These are phyloP conservation scores for Umbellularia californica DNA, from an alignment of 164 flowering plant species.

Conservation along the genomic window DNA sequence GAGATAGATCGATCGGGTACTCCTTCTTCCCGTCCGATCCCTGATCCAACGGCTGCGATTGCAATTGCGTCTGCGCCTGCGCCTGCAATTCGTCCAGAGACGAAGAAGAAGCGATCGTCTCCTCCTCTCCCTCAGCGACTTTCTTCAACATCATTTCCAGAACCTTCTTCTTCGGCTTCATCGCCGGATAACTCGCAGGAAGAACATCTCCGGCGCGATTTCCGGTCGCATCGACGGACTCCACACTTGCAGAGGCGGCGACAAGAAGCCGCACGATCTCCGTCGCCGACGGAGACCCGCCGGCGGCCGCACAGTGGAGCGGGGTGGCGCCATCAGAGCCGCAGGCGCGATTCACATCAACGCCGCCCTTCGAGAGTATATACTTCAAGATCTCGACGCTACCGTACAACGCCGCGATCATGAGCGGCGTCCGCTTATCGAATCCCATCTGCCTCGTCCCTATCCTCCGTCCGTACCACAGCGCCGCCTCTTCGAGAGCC, in stretches of 20 bases:
- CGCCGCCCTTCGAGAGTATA: conserved; percentile 35
- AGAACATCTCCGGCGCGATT: conserved; percentile 48
- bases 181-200: conserved; percentile 19
- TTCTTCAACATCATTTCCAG: conserved; percentile 61
- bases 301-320: conserved; percentile 93
- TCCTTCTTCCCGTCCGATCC: conserved; percentile 62
- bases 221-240: conserved; percentile 47
- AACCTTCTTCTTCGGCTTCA: conserved; percentile 13
- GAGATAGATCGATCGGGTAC: conserved; percentile 55
- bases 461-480: conserved; percentile 69
- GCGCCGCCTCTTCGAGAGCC: conserved; percentile 43
- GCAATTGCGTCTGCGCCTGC: background rate
- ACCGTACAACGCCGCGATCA: conserved; percentile 78
- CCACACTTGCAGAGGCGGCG: conserved; percentile 51
- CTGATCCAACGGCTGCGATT: conserved; percentile 3
- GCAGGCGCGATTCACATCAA: conserved; percentile 57
- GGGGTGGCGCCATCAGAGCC: conserved; percentile 74
- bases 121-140: conserved; percentile 10
- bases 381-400: conserved; percentile 56
- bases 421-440: conserved; percentile 74
- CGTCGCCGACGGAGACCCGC: conserved; percentile 46
- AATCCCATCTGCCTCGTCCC: conserved; percentile 78
- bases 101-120: background rate
- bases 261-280: conserved; percentile 57
- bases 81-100: background rate